Conservation (phyloP, 805 yeast genomes). For the Torulaspora indica region DNA sequence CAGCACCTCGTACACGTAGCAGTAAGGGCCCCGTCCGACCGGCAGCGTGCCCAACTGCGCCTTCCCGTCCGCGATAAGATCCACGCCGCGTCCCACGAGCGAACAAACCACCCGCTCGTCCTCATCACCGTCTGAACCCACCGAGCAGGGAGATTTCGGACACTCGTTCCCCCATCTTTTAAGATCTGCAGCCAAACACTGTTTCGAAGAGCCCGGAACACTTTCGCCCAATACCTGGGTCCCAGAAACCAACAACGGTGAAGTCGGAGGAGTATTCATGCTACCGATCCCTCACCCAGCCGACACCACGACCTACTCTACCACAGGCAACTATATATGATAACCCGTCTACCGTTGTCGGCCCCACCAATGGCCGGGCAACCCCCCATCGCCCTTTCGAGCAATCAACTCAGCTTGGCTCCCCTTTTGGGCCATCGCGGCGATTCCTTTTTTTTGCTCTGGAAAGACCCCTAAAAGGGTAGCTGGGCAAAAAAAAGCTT, state of each 20-base stretch:
- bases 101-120: background rate
- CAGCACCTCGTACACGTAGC: conserved; percentile 13
- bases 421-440: background rate
- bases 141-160: conserved; percentile 1
- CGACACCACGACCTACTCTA: background rate
- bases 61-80: conserved; percentile 11
- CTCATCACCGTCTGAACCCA: background rate
- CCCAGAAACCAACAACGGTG: background rate
- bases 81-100: conserved; percentile 5
- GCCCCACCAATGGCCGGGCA: background rate
- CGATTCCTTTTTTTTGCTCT: background rate
- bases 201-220: background rate
- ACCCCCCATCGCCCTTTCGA: background rate
- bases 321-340: no score
- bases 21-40: conserved; percentile 17
- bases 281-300: background rate
- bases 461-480: conserved; percentile 1
- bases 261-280: conserved; percentile 6
- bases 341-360: background rate
- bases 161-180: background rate
- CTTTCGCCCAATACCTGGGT: background rate
- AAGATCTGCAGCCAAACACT: conserved; percentile 2
- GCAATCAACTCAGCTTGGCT: background rate
- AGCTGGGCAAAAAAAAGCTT: background rate
- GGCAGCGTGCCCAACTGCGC: conserved; percentile 4